These are phyloP conservation scores for Neoboletus subvelutipes DNA, from an alignment of 768 basidiomycete species.

Conservation along the genomic window DNA sequence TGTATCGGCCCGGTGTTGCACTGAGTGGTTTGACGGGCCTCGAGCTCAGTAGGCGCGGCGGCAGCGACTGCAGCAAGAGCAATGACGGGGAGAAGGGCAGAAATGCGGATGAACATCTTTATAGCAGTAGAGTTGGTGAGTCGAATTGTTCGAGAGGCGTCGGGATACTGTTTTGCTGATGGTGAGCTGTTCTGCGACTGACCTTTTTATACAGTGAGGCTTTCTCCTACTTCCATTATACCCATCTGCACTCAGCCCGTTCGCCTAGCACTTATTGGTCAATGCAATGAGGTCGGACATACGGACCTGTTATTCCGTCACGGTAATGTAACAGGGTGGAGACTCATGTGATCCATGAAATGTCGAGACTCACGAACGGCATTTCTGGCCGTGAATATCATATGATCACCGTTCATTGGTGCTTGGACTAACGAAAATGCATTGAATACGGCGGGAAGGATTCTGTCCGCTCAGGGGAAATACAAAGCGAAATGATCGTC, in stretches of 20 bases:
- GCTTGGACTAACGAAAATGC: neutral
- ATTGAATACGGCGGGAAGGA: neutral
- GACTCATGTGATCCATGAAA: neutral
- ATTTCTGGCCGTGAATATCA: too few species aligned
- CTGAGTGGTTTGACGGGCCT: neutral
- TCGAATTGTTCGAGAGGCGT: neutral
- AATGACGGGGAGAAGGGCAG: slow-evolving; percentile 7
- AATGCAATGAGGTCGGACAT: neutral
- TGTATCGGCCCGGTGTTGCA: slow-evolving; percentile 14
- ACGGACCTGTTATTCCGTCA: neutral
- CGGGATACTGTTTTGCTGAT: neutral
- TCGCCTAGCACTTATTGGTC: neutral
- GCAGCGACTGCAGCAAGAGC: slow-evolving; percentile 1
- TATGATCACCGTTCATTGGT: neutral
- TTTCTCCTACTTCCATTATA: too few species aligned
- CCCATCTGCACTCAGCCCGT: neutral
- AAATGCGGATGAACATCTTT: slow-evolving; percentile 11
- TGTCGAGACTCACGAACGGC: neutral
- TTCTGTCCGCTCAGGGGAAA: neutral
- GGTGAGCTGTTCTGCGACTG: neutral
- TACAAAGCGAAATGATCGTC: too few species aligned
- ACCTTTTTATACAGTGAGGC: slow-evolving; percentile 14
- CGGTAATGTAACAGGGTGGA: neutral
- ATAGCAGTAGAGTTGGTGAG: neutral
- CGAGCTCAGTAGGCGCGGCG: slow-evolving; percentile 8